Conservation (phyloP, 768 basidiomycete species). For the Rhizopogon vesiculosus region DNA sequence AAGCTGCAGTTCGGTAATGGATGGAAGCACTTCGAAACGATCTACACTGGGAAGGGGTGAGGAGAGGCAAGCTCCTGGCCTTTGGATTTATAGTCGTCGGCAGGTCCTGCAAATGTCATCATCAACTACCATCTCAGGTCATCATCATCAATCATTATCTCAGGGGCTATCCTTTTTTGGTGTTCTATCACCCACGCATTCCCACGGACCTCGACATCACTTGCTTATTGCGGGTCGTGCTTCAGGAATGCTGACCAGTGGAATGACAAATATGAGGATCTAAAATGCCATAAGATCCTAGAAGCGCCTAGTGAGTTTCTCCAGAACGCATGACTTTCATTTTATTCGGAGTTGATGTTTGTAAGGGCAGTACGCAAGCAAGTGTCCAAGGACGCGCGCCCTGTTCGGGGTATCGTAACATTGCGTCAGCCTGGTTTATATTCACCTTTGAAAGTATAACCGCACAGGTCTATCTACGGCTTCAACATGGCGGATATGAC, state of each 20-base stretch:
- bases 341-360: not conserved
- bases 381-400: not conserved
- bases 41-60: not conserved
- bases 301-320: too few species aligned
- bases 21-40: not conserved
- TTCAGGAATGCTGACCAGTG: not conserved
- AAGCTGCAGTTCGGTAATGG: not conserved
- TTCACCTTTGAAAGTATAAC: not conserved
- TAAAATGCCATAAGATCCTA: not conserved
- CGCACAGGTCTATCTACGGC: not conserved
- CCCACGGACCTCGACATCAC: slow-evolving; percentile 7
- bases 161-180: slow-evolving; percentile 19
- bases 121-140: not conserved
- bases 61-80: not conserved
- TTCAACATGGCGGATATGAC: not conserved
- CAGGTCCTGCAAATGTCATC: not conserved
- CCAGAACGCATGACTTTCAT: not conserved
- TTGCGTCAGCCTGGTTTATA: not conserved
- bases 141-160: too few species aligned
- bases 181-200: slow-evolving; percentile 17
- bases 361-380: too few species aligned
- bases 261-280: not conserved
- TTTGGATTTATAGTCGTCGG: slow-evolving; percentile 15
- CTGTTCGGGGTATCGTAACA: not conserved
- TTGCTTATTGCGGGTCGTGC: not conserved